Evolutionary conservation across 805 yeast genomes (phyloP), one percentile per base, ranked within the genome.

Genomic region (Nakazawaea wickerhamii): DNA sequence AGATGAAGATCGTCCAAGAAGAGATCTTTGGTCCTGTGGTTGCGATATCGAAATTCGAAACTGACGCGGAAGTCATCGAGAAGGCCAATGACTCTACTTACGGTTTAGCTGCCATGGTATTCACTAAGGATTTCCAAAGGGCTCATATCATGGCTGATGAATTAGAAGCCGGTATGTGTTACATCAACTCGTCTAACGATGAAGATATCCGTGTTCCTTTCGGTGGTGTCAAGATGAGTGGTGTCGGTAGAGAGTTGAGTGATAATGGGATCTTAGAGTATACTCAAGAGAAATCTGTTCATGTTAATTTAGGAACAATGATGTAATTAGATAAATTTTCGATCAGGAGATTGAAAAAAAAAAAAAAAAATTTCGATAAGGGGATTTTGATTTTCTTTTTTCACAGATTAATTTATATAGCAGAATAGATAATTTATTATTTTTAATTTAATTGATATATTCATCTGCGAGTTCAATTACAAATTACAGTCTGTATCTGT

Each of bases 21-120:
- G 95, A 87, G 63, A 85, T 87, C 45, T 87, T 87, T 60, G 95
- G 95, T 15, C 95, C 95, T 13, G 95, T 87, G 26, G 87, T 81
- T 20, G 70, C 79, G 6, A 68, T 83, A 27, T 76, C 81, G 44
- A 77, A 75, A 60, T 87, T 87, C 64, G 57, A 65, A 28, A 66
- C 79, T 23, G 83, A 79, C 50, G 82, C 77, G 38, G 90, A 86
- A 55, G 95, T 78, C 4, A 49, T 87, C 21, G 65, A 60, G 48
- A 70, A 70, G 46, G 95, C 95, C 51, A 87, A 87, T 60, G 76
- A 75, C 52, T 72, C 88, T 9, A 71, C 71, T 40, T 87, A 85
- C 57, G 95, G 95, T 5, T 74, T 87, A 44, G 95, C 90, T 8
- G 86, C 90, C 4, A 82, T 90, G 57, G 75, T 87, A 9, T 87